Conservation (phyloP, 2,329 filamentous ascomycete species). For the Fusarium beomiforme region DNA sequence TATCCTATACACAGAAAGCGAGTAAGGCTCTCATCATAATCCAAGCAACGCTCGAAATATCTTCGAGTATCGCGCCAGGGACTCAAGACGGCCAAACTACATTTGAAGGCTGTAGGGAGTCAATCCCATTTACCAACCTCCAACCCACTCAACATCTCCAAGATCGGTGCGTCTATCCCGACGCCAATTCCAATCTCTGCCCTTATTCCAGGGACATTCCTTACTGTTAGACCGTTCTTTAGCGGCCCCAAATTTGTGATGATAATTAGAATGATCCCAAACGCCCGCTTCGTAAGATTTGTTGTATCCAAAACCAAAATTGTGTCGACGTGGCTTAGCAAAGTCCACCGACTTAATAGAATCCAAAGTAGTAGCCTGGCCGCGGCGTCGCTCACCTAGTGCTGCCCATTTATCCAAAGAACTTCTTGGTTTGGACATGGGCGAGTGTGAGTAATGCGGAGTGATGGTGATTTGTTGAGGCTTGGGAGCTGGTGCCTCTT, state of each 20-base stretch:
- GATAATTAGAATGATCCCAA: constrained; percentile 57
- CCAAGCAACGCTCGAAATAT: constrained; percentile 37
- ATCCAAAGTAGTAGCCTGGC: constrained; percentile 60
- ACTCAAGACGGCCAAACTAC: constrained; percentile 60
- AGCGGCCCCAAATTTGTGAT: constrained; percentile 45
- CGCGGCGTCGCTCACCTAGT: constrained; percentile 84
- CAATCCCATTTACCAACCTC: constrained; percentile 78
- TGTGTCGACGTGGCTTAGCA: constrained; percentile 58
- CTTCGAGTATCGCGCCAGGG: constrained; percentile 37
- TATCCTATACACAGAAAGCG: constrained; percentile 74
- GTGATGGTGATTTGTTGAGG: constrained; percentile 50
- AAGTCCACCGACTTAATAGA: constrained; percentile 60
- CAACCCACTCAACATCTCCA: constrained; percentile 92
- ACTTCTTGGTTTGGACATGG: constrained; percentile 68
- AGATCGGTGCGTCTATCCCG: constrained; percentile 72
- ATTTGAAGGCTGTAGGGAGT: constrained; percentile 63
- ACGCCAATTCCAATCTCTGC: constrained; percentile 70
- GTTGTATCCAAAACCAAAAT: constrained; percentile 58
- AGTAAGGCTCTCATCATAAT: constrained; percentile 58
- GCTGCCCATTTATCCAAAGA: constrained; percentile 87
- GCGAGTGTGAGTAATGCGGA: constrained; percentile 71
- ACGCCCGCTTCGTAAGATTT: constrained; percentile 59
- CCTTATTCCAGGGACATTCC: constrained; percentile 67
- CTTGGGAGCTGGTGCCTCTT: constrained; percentile 64
- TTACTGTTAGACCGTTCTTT: constrained; percentile 56